phyloP scores from a whole-genome alignment of 2,329 filamentous ascomycete genomes.

The Lachnellula subtilissima region DNA sequence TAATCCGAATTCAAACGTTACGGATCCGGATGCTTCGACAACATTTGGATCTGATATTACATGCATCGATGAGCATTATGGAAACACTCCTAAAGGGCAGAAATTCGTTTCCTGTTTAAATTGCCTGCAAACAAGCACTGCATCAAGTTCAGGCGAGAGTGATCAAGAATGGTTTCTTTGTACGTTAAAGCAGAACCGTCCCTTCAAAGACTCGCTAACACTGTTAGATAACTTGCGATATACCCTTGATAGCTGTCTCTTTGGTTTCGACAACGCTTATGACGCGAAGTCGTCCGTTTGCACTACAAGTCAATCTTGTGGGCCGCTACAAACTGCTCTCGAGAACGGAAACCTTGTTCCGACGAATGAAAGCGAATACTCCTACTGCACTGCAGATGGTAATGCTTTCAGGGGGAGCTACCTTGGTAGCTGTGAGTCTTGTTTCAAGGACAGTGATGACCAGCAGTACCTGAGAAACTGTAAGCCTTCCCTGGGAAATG shows the following conservation, averaged over 20 bases:
- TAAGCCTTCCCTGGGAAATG: slow-evolving; percentile 1
- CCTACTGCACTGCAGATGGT: slow-evolving; percentile 25
- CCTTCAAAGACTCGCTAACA: background rate
- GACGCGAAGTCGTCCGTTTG: slow-evolving; percentile 22
- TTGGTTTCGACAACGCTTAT: slow-evolving; percentile 22
- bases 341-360: slow-evolving; percentile 21
- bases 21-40: slow-evolving; percentile 34
- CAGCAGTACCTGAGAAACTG: slow-evolving; percentile 21
- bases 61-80: slow-evolving; percentile 25
- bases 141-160: slow-evolving; percentile 15
- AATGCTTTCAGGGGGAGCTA: slow-evolving; percentile 14
- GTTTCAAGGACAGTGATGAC: slow-evolving; percentile 6
- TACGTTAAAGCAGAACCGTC: slow-evolving; percentile 14
- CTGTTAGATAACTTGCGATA: slow-evolving; percentile 30
- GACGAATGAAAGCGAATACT: slow-evolving; percentile 18
- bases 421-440: slow-evolving; percentile 10
- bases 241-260: slow-evolving; percentile 25
- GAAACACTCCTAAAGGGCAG: slow-evolving; percentile 17
- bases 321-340: slow-evolving; percentile 21
- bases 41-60: slow-evolving; percentile 44
- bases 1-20: slow-evolving; percentile 30
- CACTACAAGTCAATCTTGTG: slow-evolving; percentile 20
- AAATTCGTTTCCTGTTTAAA: slow-evolving; percentile 27
- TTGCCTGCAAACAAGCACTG: slow-evolving; percentile 29
- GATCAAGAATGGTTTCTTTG: slow-evolving; percentile 30